These are phyloP conservation scores for Tilletia indica DNA, from an alignment of 1,284 basidiomycete species.

Conservation along the genomic window DNA sequence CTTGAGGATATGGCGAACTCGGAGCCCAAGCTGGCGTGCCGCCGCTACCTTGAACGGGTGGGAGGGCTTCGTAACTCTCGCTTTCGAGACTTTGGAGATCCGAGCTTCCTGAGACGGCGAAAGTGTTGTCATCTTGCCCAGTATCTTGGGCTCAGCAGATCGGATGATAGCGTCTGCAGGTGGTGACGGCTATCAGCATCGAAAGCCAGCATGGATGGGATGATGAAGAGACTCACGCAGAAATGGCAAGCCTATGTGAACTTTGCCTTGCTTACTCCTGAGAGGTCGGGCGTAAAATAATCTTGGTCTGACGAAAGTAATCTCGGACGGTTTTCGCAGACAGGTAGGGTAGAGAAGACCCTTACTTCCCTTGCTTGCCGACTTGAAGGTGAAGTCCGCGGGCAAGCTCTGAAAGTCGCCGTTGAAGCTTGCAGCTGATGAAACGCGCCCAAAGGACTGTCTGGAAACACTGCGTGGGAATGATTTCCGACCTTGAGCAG, in stretches of 20 bases:
- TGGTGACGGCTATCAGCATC: background rate
- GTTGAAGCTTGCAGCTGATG: too few relatives aligned
- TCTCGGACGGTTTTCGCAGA: slow-evolving; percentile 58
- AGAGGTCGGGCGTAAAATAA: slow-evolving; percentile 70
- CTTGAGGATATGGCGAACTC: slow-evolving; percentile 69
- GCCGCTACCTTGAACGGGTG: background rate
- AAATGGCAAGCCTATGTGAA: slow-evolving; percentile 66
- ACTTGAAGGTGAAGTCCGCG: too few relatives aligned
- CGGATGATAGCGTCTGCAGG: slow-evolving; percentile 21
- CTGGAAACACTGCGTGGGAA: too few relatives aligned
- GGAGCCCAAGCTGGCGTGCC: slow-evolving; percentile 31
- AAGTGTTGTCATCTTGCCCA: slow-evolving; percentile 6
- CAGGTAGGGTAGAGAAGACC: too few relatives aligned
- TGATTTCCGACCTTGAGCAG: too few relatives aligned
- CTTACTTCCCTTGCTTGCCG: too few relatives aligned
- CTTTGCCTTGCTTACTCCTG: slow-evolving; percentile 59
- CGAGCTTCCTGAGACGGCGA: background rate
- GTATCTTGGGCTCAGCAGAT: background rate
- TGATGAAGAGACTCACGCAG: slow-evolving; percentile 60
- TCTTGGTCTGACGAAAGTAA: slow-evolving; percentile 64
- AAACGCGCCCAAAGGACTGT: too few relatives aligned
- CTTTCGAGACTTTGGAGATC: background rate
- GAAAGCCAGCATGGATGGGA: background rate
- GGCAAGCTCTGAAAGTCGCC: too few relatives aligned
- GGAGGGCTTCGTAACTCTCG: slow-evolving; percentile 23